Conservation (phyloP, 768 basidiomycete genomes). For the Lactarius tabidus region DNA sequence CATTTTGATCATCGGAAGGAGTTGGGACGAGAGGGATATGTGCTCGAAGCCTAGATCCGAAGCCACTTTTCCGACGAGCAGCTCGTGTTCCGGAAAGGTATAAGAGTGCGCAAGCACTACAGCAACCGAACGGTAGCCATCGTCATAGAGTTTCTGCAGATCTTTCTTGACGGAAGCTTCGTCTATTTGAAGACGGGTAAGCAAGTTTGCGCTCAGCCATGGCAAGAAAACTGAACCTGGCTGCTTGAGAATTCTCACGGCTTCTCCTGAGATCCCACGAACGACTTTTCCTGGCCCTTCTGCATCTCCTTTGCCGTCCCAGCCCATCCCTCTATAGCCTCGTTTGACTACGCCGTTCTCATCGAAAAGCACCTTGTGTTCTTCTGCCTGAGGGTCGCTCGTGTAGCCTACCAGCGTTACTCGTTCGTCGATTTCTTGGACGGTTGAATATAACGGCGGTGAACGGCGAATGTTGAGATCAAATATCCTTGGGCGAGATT, state of each 20-base stretch:
- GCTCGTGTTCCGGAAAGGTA: conserved; percentile 86
- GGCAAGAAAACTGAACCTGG: conserved; percentile 47
- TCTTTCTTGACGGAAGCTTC: conserved; percentile 49
- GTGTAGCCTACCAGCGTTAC: conserved; percentile 94
- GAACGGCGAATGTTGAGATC: conserved; percentile 86
- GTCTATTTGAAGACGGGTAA: conserved; percentile 40
- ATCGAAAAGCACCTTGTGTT: conserved; percentile 73
- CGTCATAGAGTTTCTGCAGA: conserved; percentile 64
- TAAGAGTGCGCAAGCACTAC: conserved; percentile 91
- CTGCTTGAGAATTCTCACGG: conserved; percentile 73
- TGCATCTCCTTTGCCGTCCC: conserved; percentile 65
- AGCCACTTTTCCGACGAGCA: conserved; percentile 65
- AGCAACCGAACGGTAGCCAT: conserved; percentile 86
- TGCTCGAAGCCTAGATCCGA: conserved; percentile 82
- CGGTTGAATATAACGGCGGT: conserved; percentile 68
- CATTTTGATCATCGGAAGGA: conserved; percentile 95
- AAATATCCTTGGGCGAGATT: conserved; percentile 91
- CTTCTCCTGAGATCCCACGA: conserved; percentile 81
- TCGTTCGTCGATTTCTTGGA: conserved; percentile 82
- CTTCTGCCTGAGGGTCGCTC: conserved; percentile 77
- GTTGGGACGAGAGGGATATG: conserved; percentile 79
- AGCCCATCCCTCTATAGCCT: conserved; percentile 73
- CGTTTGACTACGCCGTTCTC: conserved; percentile 60
- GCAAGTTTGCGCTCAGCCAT: conserved; percentile 5
- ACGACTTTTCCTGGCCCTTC: conserved; percentile 82